Evolutionary conservation across 2,329 filamentous ascomycete genomes (phyloP), one percentile per base, ranked within the genome.

Genomic region (Trichoderma lentiforme): DNA sequence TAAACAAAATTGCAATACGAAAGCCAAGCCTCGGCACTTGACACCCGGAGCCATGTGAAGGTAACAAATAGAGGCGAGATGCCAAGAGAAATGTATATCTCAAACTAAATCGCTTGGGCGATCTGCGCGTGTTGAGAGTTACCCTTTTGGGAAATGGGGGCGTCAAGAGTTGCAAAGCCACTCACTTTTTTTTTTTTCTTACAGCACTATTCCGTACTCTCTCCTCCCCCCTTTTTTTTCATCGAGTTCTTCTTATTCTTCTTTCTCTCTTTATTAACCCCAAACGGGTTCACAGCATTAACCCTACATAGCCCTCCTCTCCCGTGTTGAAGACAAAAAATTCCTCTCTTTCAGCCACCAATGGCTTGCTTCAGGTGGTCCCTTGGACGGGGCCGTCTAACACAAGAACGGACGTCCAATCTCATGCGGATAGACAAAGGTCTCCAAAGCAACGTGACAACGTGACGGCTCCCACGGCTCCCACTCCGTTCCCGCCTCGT

Each of bases 71-170:
- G 51, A 69, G 28, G 12, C 6, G 15, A 9, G 18, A 32, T 69
- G 66, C 66, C 66, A 69, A 69, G 56, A 36, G 12, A 68, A 51
- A 51, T 24, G 66, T 15, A 47, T 34, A 69, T 61, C 56, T 69
- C 28, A 61, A 61, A 61, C 36, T 61, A 69, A 61, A 69, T 69
- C 66, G 66, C 6, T 34, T 34, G 12, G 26, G 36, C 66, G 66
- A 69, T 69, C 56, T 12, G 26, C 32, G 28, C 7, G 5, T 15
- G 18, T 21, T 24, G 9, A 51, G 47, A 5, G 26, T 56, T 66
- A 3, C 66, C 56, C 14, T 26, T 69, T 69, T 30, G 26, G 66
- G 66, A 26, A 69, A 61, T 69, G 26, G 66, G 53, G 26, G 64
- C 21, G 30, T 21, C 12, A 11, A 53, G 26, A 11, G 34, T 21